Percentiles rank a stretch among this genome's conserved stretches.
phyloP scores from a whole-genome alignment of 495 filamentous ascomycete genomes.

The Letharia lupina region DNA sequence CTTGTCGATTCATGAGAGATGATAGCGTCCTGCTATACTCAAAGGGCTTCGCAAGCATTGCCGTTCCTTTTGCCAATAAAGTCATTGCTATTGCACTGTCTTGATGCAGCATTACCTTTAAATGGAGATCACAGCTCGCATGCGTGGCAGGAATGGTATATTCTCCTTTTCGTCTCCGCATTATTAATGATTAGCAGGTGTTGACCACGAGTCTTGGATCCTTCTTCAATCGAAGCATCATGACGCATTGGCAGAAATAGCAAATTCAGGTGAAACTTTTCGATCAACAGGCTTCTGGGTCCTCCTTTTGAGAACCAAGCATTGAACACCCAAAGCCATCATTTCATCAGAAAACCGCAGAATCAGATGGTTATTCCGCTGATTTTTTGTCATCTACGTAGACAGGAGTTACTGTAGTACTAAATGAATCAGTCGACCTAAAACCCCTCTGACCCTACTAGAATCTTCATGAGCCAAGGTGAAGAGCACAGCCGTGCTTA shows the following conservation, averaged over 20 bases:
- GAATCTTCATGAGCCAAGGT: conserved; percentile 60
- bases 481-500: conserved; percentile 67
- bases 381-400: neutral
- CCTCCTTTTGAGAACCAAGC: neutral
- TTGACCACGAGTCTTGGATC: neutral
- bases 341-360: neutral
- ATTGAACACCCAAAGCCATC: neutral
- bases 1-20: conserved; percentile 29
- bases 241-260: neutral
- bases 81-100: neutral
- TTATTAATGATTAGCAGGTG: neutral
- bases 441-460: conserved; percentile 60
- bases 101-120: neutral
- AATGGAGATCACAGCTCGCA: neutral
- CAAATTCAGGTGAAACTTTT: neutral
- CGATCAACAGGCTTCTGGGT: neutral
- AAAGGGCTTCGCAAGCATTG: conserved; percentile 6
- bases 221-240: neutral
- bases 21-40: conserved; percentile 23
- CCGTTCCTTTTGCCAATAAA: conserved; percentile 2
- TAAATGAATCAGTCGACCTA: conserved; percentile 39
- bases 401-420: conserved; percentile 14
- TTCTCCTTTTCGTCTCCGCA: neutral
- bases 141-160: conserved; percentile 3
- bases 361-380: neutral